phyloP scores from a whole-genome alignment of 257 asterid species.

The Penstemon barbatus region DNA sequence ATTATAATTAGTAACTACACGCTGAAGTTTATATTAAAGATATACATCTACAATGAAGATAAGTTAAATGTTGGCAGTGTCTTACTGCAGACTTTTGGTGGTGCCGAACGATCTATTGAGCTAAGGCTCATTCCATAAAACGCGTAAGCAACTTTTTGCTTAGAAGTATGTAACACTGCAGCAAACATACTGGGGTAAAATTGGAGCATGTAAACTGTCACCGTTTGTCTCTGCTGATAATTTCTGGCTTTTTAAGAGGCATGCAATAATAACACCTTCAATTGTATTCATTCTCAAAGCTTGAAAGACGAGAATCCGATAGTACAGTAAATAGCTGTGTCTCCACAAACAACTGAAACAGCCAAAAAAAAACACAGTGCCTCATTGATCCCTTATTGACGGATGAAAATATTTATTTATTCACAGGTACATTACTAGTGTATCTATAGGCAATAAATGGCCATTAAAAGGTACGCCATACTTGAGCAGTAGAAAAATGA shows the following conservation, averaged over 20 bases:
- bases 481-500: neutral
- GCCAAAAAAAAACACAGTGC: conserved; percentile 15
- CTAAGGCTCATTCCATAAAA: too few relatives aligned
- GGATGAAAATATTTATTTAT: neutral
- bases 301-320: conserved; percentile 67
- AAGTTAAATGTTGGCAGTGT: too few relatives aligned
- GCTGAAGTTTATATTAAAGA: too few relatives aligned
- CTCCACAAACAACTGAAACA: conserved; percentile 77
- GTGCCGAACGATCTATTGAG: too few relatives aligned
- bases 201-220: too few relatives aligned
- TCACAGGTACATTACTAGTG: neutral
- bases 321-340: conserved; percentile 75
- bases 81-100: too few relatives aligned
- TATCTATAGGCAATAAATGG: neutral
- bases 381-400: neutral
- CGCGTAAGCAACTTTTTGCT: too few relatives aligned
- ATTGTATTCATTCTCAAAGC: conserved; percentile 51
- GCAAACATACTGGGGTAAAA: too few relatives aligned
- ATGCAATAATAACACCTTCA: neutral
- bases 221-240: neutral
- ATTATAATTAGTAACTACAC: too few relatives aligned
- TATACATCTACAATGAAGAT: too few relatives aligned
- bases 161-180: too few relatives aligned
- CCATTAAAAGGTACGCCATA: neutral
- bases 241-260: neutral